Evolutionary conservation across 805 yeast genomes (phyloP).

Genomic region (Cephaloascus albidus): DNA sequence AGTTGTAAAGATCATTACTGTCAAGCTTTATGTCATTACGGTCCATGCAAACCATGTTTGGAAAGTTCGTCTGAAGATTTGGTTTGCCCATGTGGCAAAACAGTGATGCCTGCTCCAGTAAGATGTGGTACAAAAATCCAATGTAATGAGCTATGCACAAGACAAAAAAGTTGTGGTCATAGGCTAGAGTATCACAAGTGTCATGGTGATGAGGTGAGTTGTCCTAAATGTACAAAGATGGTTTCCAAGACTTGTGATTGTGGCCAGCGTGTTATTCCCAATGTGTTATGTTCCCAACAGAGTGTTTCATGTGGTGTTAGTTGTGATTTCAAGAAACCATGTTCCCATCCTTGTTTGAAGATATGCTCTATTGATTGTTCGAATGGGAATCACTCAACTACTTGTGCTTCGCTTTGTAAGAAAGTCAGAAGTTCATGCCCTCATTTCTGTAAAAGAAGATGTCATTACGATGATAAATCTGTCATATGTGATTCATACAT

Average conservation of each 20-base stretch:
- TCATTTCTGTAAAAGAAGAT: conserved; percentile 52
- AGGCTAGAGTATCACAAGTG: conserved; percentile 61
- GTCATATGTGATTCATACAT: conserved; percentile 38
- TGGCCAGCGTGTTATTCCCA: conserved; percentile 44
- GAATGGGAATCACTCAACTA: conserved; percentile 46
- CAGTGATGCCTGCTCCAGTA: conserved; percentile 73
- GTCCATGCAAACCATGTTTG: conserved; percentile 72
- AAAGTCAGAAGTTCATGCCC: conserved; percentile 47
- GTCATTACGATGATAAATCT: conserved; percentile 46
- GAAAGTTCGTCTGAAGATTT: conserved; percentile 76
- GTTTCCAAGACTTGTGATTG: conserved; percentile 55
- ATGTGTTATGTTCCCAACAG: conserved; percentile 61
- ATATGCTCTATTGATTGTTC: conserved; percentile 58
- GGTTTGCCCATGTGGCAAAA: conserved; percentile 73
- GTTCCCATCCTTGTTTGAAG: conserved; percentile 40
- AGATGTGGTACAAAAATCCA: conserved; percentile 66
- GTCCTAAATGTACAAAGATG: conserved; percentile 69
- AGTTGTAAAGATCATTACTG: conserved; percentile 61
- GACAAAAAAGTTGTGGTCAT: conserved; percentile 63
- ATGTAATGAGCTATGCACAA: conserved; percentile 58
- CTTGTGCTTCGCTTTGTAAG: conserved; percentile 55
- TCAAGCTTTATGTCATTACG: conserved; percentile 64
- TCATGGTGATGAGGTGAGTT: conserved; percentile 51
- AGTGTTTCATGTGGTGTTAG: conserved; percentile 52
- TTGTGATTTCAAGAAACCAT: conserved; percentile 20